Evolutionary conservation across 2,329 filamentous ascomycete genomes (phyloP).

Genomic region (Colletotrichum sp.): DNA sequence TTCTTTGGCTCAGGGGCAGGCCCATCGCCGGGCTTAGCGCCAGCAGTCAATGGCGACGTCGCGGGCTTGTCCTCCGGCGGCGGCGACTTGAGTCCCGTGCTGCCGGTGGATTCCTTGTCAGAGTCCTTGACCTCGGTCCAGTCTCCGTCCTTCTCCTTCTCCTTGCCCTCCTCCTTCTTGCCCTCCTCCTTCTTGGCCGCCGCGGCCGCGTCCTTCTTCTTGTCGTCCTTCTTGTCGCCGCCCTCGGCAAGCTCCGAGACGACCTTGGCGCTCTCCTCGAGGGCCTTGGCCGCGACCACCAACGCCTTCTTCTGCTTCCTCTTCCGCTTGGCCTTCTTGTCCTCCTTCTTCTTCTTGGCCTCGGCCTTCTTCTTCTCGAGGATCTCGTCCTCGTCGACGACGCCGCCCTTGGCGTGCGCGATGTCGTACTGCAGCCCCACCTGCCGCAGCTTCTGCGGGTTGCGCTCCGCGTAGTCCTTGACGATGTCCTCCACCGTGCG

Average conservation of each 20-base stretch:
- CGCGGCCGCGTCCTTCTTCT: conserved; percentile 12
- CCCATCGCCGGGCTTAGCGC: neutral
- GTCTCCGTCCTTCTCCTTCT: conserved; percentile 21
- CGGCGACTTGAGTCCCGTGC: neutral
- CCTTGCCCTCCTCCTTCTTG: conserved; percentile 14
- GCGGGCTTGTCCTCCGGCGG: neutral
- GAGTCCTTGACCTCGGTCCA: conserved; percentile 4
- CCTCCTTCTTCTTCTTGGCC: conserved; percentile 30
- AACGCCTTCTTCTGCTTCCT: conserved; percentile 15
- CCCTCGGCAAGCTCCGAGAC: conserved; percentile 8
- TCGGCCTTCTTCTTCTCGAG: conserved; percentile 30
- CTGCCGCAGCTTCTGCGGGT: conserved; percentile 68
- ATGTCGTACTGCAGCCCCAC: conserved; percentile 66
- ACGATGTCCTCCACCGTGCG: conserved; percentile 66
- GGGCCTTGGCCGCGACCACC: conserved; percentile 8
- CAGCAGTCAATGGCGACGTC: neutral
- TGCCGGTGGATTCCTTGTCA: neutral
- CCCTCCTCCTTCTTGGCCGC: conserved; percentile 22
- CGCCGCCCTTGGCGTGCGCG: conserved; percentile 63
- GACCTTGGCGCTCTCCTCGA: conserved; percentile 25
- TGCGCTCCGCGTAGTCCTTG: conserved; percentile 43
- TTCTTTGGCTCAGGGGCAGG: conserved; percentile 1
- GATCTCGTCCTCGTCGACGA: conserved; percentile 52
- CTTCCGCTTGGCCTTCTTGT: conserved; percentile 29
- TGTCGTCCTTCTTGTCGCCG: conserved; percentile 1